Percentiles rank a stretch among this genome's conserved stretches.
Conservation (phyloP, 768 basidiomycete genomes). For the Lanmaoa rubissima region DNA sequence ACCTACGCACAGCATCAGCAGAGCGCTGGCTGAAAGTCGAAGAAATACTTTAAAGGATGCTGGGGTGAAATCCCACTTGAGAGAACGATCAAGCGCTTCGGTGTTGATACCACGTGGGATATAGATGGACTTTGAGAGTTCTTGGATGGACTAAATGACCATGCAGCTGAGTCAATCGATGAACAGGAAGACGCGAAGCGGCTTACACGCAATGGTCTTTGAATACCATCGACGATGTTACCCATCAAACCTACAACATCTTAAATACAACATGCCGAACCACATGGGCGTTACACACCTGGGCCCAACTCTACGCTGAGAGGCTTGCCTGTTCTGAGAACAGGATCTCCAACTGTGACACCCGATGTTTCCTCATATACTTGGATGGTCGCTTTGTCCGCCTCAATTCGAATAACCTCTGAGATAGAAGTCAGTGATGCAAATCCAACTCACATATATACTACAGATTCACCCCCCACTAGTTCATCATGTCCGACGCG, state of each 20-base stretch:
- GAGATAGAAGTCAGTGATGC: conserved; percentile 15
- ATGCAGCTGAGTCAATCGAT: conserved; percentile 2
- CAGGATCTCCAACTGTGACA: conserved; percentile 98
- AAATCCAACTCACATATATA: neutral
- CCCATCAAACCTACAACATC: conserved; percentile 80
- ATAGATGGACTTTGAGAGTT: conserved; percentile 97
- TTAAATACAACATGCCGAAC: neutral
- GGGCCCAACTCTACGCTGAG: conserved; percentile 97
- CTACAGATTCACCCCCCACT: conserved; percentile 72
- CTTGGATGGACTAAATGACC: conserved; percentile 74
- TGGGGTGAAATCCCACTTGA: conserved; percentile 96
- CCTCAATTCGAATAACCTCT: conserved; percentile 99
- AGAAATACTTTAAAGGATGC: conserved; percentile 63
- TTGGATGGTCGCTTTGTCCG: conserved; percentile 97
- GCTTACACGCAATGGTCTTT: conserved; percentile 83
- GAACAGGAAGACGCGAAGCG: neutral
- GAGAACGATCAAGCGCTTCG: conserved; percentile 80
- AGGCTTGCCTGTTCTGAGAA: conserved; percentile 95
- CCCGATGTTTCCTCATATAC: conserved; percentile 99
- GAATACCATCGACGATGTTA: conserved; percentile 99
- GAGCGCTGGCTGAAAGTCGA: neutral
- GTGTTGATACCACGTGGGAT: conserved; percentile 99
- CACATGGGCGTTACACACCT: conserved; percentile 48
- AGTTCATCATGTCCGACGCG: conserved; percentile 98
- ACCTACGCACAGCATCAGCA: conserved; percentile 46